A percentile compares a stretch with the other conserved stretches of the same genome.
Evolutionary conservation across 2,329 filamentous ascomycete genomes (phyloP).

Genomic region (Trichoderma simmonsii): DNA sequence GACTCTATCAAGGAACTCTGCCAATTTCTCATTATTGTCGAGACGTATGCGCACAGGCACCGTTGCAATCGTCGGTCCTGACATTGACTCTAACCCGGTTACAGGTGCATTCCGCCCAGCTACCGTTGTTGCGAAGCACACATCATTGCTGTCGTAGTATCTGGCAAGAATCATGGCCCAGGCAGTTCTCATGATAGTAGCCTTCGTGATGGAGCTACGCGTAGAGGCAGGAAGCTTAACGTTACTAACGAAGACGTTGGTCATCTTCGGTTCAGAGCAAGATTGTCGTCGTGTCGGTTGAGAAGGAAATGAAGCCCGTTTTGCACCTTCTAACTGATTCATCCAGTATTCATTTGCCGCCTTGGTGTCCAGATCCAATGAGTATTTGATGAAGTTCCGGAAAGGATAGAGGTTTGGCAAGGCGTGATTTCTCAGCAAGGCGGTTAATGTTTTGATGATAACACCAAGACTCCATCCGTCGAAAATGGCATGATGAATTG

Average conservation of each 20-base stretch:
- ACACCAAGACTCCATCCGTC: conserved; percentile 1
- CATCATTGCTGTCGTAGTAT: conserved; percentile 8
- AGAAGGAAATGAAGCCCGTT: background rate
- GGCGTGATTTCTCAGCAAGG: background rate
- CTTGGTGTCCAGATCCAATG: background rate
- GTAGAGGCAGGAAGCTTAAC: background rate
- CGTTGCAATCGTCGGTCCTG: conserved; percentile 5
- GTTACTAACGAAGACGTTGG: background rate
- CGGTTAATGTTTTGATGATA: background rate
- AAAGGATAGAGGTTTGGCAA: background rate
- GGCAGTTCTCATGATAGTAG: conserved; percentile 6
- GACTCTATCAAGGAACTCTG: background rate
- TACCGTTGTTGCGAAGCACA: conserved; percentile 15
- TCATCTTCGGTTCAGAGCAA: background rate
- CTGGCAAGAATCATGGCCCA: conserved; percentile 16
- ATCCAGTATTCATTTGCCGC: conserved; percentile 9
- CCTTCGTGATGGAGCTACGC: background rate
- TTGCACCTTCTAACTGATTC: background rate
- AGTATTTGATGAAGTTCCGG: conserved; percentile 14
- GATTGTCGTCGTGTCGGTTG: background rate
- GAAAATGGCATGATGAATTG: conserved; percentile 4
- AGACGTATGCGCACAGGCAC: conserved; percentile 4
- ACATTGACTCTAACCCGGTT: background rate
- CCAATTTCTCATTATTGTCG: background rate
- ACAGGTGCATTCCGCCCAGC: conserved; percentile 13